Conservation (phyloP, 495 filamentous ascomycete genomes). For the Bombardia bombarda region DNA sequence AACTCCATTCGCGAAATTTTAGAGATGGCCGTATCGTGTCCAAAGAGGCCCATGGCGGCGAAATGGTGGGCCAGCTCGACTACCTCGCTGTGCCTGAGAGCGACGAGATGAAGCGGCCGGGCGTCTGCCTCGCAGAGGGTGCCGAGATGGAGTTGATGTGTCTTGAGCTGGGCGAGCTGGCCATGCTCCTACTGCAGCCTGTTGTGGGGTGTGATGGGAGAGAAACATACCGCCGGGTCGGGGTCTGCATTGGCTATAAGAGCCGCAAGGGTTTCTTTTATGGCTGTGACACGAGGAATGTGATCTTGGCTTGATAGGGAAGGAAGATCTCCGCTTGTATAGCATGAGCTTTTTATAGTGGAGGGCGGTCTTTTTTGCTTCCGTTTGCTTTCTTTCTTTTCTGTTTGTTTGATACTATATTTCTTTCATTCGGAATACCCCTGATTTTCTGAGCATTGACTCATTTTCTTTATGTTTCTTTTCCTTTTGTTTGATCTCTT, state of each 20-base stretch:
- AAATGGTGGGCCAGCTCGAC: conserved; percentile 24
- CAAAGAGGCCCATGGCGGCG: conserved; percentile 22
- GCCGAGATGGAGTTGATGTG: conserved; percentile 19
- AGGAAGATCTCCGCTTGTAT: background rate
- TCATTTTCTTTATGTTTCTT: background rate
- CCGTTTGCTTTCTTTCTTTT: background rate
- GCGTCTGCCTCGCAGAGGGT: conserved; percentile 12
- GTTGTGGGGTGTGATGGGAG: background rate
- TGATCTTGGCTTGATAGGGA: conserved; percentile 11
- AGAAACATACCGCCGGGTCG: conserved; percentile 14
- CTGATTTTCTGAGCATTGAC: background rate
- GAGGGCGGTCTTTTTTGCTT: too few species aligned
- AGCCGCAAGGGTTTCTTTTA: conserved; percentile 24
- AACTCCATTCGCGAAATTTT: conserved; percentile 14
- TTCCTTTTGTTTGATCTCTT: background rate
- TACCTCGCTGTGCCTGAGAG: conserved; percentile 7
- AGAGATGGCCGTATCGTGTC: conserved; percentile 16
- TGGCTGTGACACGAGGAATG: conserved; percentile 13
- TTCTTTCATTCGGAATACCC: background rate
- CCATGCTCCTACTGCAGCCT: conserved; percentile 20
- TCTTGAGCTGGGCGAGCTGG: conserved; percentile 23
- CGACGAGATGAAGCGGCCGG: background rate
- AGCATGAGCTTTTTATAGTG: too few species aligned
- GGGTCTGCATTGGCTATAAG: conserved; percentile 18
- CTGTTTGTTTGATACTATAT: background rate